A percentile compares a stretch with the other conserved stretches of the same genome.
Evolutionary conservation across 1,284 basidiomycete genomes (phyloP).

Genomic region (Mrakiaceae sp.): DNA sequence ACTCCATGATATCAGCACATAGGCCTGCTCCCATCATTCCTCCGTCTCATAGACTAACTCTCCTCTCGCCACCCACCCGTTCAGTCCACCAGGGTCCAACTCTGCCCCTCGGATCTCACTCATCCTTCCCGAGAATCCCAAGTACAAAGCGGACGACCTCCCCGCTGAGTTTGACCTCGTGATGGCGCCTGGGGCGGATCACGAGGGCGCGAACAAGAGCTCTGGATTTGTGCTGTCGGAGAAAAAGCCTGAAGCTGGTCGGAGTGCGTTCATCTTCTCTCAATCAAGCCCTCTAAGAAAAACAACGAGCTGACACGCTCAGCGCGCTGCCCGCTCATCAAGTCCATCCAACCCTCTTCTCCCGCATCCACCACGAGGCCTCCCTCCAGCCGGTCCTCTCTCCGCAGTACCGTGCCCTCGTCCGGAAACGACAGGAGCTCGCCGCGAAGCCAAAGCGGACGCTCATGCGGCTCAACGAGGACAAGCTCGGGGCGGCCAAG

Average conservation of each 20-base stretch:
- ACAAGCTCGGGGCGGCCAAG: slow-evolving; percentile 5
- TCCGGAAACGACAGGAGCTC: slow-evolving; percentile 10
- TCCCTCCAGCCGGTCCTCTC: slow-evolving; percentile 3
- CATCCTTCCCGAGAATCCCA: slow-evolving; percentile 3
- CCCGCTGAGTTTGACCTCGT: slow-evolving; percentile 10
- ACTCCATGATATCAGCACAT: not conserved
- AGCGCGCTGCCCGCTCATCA: not conserved
- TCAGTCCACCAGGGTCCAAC: not conserved
- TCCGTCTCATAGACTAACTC: not conserved
- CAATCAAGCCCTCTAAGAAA: not conserved
- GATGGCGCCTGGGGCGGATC: slow-evolving; percentile 4
- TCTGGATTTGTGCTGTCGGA: slow-evolving; percentile 8
- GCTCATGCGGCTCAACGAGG: slow-evolving; percentile 11
- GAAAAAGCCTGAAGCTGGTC: not conserved
- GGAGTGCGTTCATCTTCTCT: not conserved
- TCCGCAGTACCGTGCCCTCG: slow-evolving; percentile 5
- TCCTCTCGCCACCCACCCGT: too few species aligned
- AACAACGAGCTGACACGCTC: not conserved
- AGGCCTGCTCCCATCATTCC: not conserved
- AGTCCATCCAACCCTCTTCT: slow-evolving; percentile 13
- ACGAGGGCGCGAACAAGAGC: slow-evolving; percentile 4
- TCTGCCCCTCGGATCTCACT: slow-evolving; percentile 3
- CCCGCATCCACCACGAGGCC: slow-evolving; percentile 12
- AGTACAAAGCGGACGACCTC: slow-evolving; percentile 10
- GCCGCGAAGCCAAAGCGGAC: slow-evolving; percentile 16